Conservation (phyloP, 1,284 basidiomycete species). For the Melampsora larici-populina region DNA sequence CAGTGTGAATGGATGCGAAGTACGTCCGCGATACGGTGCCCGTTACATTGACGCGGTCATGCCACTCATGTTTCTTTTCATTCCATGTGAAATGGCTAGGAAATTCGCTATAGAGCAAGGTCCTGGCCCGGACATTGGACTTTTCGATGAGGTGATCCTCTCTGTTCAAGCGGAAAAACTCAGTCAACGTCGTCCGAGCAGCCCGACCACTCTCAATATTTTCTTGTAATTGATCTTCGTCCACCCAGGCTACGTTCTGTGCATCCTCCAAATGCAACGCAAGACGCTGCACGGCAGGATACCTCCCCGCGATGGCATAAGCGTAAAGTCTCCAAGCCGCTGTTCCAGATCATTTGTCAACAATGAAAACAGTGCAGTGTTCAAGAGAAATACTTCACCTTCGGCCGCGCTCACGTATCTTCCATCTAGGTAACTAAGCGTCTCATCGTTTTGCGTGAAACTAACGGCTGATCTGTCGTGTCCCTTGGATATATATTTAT, state of each 20-base stretch:
- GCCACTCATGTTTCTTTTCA: not conserved
- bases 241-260: conserved; percentile 50
- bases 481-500: conserved; percentile 32
- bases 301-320: not conserved
- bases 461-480: not conserved
- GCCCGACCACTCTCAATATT: conserved; percentile 54
- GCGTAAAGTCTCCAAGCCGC: conserved; percentile 1
- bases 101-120: not conserved
- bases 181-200: conserved; percentile 46
- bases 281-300: conserved; percentile 19
- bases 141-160: not conserved
- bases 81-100: not conserved
- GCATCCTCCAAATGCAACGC: conserved; percentile 56
- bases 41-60: not conserved
- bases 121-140: not conserved
- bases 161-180: not conserved
- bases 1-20: conserved; percentile 53
- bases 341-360: not conserved
- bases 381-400: not conserved
- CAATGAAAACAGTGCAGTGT: conserved; percentile 48
- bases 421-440: not conserved
- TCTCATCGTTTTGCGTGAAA: conserved; percentile 2
- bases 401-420: not conserved
- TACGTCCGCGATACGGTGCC: conserved; percentile 51
- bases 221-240: conserved; percentile 39